Conservation (phyloP, 352 stramenopile species). For the Elongisporangium prolatum region DNA sequence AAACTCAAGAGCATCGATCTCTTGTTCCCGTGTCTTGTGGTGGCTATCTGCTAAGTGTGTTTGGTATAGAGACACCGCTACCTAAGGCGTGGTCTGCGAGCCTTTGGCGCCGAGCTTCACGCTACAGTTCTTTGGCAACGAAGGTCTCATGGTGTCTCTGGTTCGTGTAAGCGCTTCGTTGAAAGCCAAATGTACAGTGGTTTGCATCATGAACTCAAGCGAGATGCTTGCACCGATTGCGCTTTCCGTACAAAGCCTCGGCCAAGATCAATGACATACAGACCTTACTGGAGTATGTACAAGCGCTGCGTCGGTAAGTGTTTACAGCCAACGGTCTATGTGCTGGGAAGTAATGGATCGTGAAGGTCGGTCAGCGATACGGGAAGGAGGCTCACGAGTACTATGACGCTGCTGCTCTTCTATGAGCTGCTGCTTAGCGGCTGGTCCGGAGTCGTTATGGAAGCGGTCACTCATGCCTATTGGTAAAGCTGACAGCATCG, state of each 20-base stretch:
- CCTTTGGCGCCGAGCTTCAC: slow-evolving; percentile 17
- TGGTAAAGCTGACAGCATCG: neutral
- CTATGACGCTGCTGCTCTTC: slow-evolving; percentile 11
- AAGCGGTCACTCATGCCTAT: neutral
- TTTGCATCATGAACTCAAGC: neutral
- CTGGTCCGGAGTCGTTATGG: slow-evolving; percentile 26
- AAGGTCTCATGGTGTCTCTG: slow-evolving; percentile 14
- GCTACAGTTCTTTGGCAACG: slow-evolving; percentile 19
- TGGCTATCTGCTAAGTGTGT: slow-evolving; percentile 22
- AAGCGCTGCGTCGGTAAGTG: slow-evolving; percentile 11
- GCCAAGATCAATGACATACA: slow-evolving; percentile 7
- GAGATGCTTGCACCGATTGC: slow-evolving; percentile 8
- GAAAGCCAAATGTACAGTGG: slow-evolving; percentile 11
- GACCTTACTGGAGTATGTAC: slow-evolving; percentile 14
- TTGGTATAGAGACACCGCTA: slow-evolving; percentile 20
- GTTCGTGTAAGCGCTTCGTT: slow-evolving; percentile 14
- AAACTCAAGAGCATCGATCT: slow-evolving; percentile 14
- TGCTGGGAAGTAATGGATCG: slow-evolving; percentile 10
- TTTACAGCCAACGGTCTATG: slow-evolving; percentile 14
- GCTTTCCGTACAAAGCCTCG: slow-evolving; percentile 21
- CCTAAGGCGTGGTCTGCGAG: slow-evolving; percentile 19
- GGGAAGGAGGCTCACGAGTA: slow-evolving; percentile 16
- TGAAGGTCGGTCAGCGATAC: slow-evolving; percentile 20
- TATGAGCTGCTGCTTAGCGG: slow-evolving; percentile 13
- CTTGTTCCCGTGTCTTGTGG: slow-evolving; percentile 17